phyloP scores from a whole-genome alignment of 2,329 filamentous ascomycete genomes.

The Fonsecaea nubica region DNA sequence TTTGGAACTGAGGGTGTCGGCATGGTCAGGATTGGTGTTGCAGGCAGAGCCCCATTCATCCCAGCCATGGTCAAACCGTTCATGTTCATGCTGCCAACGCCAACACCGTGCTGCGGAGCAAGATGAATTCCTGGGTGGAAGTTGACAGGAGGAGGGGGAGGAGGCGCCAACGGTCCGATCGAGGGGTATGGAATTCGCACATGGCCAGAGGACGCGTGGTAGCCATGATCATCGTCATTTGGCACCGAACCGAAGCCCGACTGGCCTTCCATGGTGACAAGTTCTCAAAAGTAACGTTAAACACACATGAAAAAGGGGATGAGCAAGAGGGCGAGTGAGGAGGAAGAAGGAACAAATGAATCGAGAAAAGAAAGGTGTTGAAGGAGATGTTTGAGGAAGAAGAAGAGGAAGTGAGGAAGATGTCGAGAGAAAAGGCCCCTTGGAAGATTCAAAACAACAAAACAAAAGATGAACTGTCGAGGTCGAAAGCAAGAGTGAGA shows the following conservation, averaged over 20 bases:
- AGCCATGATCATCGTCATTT: neutral
- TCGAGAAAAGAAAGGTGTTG: neutral
- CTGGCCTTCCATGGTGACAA: slow-evolving; percentile 21
- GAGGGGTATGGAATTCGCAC: slow-evolving; percentile 5
- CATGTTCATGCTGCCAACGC: neutral
- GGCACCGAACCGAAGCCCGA: neutral
- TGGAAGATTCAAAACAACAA: too few relatives aligned
- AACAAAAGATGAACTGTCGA: neutral
- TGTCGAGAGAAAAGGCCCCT: neutral
- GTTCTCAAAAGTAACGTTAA: slow-evolving; percentile 8
- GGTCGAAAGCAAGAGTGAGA: slow-evolving; percentile 23
- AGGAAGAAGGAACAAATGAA: slow-evolving; percentile 2
- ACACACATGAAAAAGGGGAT: slow-evolving; percentile 4
- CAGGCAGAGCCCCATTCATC: neutral
- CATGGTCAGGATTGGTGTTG: neutral
- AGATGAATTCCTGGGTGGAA: neutral
- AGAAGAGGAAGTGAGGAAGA: slow-evolving; percentile 7
- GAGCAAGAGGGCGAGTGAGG: too few relatives aligned
- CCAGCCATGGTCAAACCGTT: neutral
- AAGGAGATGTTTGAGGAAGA: slow-evolving; percentile 1
- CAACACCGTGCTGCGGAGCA: neutral
- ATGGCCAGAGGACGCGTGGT: neutral
- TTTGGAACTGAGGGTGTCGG: neutral
- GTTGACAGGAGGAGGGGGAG: neutral
- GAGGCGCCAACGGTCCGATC: neutral